phyloP scores from a whole-genome alignment of 2,329 filamentous ascomycete genomes.

The Botrytis fragariae region DNA sequence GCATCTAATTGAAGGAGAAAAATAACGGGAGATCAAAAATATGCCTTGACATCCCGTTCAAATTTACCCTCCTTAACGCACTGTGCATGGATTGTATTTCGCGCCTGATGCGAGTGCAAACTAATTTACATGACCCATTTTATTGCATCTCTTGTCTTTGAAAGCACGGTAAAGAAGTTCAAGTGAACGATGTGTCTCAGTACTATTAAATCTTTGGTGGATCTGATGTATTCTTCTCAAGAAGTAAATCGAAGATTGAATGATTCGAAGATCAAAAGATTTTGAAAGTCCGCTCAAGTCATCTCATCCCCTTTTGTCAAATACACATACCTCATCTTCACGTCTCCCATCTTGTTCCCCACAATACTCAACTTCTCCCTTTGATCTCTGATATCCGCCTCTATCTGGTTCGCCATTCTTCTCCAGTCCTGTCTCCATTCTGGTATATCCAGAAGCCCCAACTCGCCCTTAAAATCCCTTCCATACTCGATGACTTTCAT shows the following conservation, averaged over 20 bases:
- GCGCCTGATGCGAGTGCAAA: not conserved
- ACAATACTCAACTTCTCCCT: not conserved
- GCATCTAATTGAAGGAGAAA: not conserved
- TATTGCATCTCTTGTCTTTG: not conserved
- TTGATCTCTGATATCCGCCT: not conserved
- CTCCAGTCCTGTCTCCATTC: not conserved
- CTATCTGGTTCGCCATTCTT: not conserved
- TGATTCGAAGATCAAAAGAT: not conserved
- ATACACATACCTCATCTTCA: not conserved
- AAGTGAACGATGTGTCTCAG: not conserved
- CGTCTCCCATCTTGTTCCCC: not conserved
- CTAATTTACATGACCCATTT: not conserved
- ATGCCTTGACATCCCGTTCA: not conserved
- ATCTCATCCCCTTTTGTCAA: conserved; percentile 6
- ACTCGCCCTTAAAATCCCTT: not conserved
- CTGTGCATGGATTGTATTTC: not conserved
- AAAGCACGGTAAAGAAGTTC: not conserved
- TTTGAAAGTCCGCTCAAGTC: not conserved
- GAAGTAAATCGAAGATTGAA: not conserved
- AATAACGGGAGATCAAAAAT: not conserved
- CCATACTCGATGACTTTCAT: not conserved
- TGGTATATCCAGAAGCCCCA: not conserved
- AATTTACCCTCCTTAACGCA: not conserved
- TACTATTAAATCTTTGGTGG: not conserved
- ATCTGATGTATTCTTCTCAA: not conserved